A percentile compares a stretch with the other conserved stretches of the same genome.
These are phyloP conservation scores for Aethionema arabicum DNA, from an alignment of 345 rosid species.

Conservation along the genomic window DNA sequence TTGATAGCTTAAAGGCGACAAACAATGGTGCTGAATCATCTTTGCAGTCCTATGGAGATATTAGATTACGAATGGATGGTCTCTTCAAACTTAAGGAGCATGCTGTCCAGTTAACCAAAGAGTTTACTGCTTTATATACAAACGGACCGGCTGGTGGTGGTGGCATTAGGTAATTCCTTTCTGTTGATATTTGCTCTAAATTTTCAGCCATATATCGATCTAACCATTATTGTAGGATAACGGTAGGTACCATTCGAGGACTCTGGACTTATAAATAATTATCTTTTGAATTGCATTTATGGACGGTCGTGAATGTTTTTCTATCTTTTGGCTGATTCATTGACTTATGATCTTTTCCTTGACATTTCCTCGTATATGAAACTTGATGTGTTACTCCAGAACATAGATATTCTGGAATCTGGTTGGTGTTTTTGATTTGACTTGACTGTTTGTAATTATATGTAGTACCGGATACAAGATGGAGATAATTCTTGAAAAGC, in stretches of 20 bases:
- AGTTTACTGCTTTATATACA: slow-evolving; percentile 81
- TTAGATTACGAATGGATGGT: slow-evolving; percentile 87
- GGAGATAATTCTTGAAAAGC: slow-evolving; percentile 69
- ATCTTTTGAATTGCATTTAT: too few relatives aligned
- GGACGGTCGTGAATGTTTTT: background rate
- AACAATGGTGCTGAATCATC: slow-evolving; percentile 33
- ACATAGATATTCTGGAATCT: background rate
- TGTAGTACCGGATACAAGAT: slow-evolving; percentile 86
- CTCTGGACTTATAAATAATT: slow-evolving; percentile 5
- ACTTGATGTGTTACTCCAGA: background rate
- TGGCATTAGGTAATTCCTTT: slow-evolving; percentile 68
- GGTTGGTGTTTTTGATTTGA: slow-evolving; percentile 17
- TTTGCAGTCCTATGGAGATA: slow-evolving; percentile 44
- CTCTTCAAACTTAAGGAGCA: slow-evolving; percentile 67
- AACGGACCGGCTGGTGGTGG: slow-evolving; percentile 99
- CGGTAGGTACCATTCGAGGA: slow-evolving; percentile 7
- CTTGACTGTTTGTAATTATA: slow-evolving; percentile 23
- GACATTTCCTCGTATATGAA: slow-evolving; percentile 13
- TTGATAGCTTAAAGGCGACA: slow-evolving; percentile 78
- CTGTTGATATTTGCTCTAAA: slow-evolving; percentile 7
- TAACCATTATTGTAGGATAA: slow-evolving; percentile 13
- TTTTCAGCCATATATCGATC: slow-evolving; percentile 4
- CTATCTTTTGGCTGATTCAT: background rate
- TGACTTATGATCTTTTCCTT: slow-evolving; percentile 3
- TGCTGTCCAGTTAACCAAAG: slow-evolving; percentile 58